phyloP scores from a whole-genome alignment of 2,329 filamentous ascomycete species.

The Mycosphaerelloides madeirae region DNA sequence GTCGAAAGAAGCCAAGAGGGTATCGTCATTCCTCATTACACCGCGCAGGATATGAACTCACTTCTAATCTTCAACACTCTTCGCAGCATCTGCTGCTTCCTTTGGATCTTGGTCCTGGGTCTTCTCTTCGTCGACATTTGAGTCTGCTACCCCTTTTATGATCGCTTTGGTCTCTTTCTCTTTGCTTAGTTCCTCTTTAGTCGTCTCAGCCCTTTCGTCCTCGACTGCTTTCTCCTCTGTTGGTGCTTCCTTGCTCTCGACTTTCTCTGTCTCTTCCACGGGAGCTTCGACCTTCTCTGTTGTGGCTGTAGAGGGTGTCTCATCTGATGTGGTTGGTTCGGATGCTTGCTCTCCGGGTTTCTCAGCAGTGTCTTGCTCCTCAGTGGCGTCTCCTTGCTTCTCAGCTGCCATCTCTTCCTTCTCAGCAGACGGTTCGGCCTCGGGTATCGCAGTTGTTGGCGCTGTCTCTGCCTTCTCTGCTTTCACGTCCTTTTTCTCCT shows the following conservation, averaged over 20 bases:
- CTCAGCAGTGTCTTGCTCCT: slow-evolving; percentile 3
- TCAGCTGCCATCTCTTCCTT: slow-evolving; percentile 30
- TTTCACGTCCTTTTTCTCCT: not conserved
- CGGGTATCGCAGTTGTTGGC: slow-evolving; percentile 16
- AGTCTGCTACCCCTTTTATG: slow-evolving; percentile 13
- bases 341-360: slow-evolving; percentile 1
- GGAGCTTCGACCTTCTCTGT: slow-evolving; percentile 1
- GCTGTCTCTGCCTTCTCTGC: not conserved
- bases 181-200: slow-evolving; percentile 21
- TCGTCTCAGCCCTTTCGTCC: slow-evolving; percentile 17
- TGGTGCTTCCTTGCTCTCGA: slow-evolving; percentile 7
- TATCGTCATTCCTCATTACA: no score
- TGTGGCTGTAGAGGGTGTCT: no score
- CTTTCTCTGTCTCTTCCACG: slow-evolving; percentile 18
- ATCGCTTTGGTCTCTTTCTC: not conserved
- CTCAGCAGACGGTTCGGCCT: slow-evolving; percentile 24
- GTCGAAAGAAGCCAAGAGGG: no score
- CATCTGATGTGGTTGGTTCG: not conserved
- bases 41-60: not conserved
- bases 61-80: slow-evolving; percentile 36
- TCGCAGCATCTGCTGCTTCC: slow-evolving; percentile 29
- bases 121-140: slow-evolving; percentile 18
- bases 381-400: slow-evolving; percentile 10
- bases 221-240: slow-evolving; percentile 12
- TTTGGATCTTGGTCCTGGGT: slow-evolving; percentile 26